Base-by-base conservation (phyloP, 2,329 filamentous ascomycete species). In the Ciborinia camelliae region DNA sequence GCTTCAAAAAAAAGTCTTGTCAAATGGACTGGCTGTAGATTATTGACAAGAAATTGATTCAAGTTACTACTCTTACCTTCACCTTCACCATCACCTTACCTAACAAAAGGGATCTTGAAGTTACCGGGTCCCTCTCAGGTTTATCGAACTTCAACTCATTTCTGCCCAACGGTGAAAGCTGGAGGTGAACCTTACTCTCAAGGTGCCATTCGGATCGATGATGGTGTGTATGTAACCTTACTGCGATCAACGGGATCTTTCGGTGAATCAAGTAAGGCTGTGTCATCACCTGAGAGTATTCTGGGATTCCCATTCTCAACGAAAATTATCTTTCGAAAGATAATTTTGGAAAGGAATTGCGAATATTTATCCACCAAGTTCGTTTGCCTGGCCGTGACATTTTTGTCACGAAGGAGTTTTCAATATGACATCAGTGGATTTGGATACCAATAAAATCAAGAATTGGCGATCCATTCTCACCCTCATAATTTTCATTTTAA, bases 391-490 rank as follows among this genome's bases (percentile, higher is more conserved):
- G 10, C 5, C 0, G 55, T 35, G 30, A 35, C 4, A 28, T 45
- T 48, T 15, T 12, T 35, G 12, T 63, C 48, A 41, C n/a, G 3
- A 47, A 30, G 28, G 18, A 15, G 18, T 57, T 32, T 39, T 45
- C 28, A 47, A 8, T 28, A 59, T 59, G 52, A 9, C 58, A 52
- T 12, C 52, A 41, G 62, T 48, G 18, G 54, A 50, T 23, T n/a
- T 82, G 14, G 78, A 86, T 67, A 86, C 84, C 32, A 75, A 75
- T 55, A 76, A 81, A 69, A 90, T 91, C 71, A 82, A 75, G 63
- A 76, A 83, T 65, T 91, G 88, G 88, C 81, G 84, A 58, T 90
- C 88, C 20, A 90, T 91, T 58, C 76, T 91, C 64, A 90, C 88
- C 0, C 79, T 91, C 41, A 77, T 91, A 62, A 82, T 88, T 52